These are phyloP conservation scores for Martiniozyma asiatica DNA, from an alignment of 1,139 yeast species.

Conservation along the genomic window DNA sequence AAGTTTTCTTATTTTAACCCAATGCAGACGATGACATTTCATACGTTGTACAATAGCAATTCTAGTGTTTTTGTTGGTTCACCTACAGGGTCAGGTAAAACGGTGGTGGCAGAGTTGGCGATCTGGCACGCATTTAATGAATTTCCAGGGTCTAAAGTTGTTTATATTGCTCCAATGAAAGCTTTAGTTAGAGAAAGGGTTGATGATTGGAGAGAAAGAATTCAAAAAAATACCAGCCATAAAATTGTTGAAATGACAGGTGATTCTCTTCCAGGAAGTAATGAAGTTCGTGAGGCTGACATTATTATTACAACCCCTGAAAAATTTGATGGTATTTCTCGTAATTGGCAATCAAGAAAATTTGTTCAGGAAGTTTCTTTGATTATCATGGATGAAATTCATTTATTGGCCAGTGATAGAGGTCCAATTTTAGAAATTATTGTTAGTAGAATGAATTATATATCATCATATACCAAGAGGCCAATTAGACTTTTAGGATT, in stretches of 20 bases:
- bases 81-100: constrained; percentile 98
- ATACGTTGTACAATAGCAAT: constrained; percentile 68
- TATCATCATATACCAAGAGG: constrained; percentile 60
- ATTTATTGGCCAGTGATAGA: constrained; percentile 90
- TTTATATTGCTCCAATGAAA: constrained; percentile 98
- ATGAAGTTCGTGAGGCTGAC: constrained; percentile 78
- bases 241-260: constrained; percentile 90
- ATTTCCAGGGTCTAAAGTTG: constrained; percentile 72
- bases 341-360: constrained; percentile 93
- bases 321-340: constrained; percentile 96
- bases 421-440: constrained; percentile 98
- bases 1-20: constrained; percentile 88
- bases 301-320: constrained; percentile 95
- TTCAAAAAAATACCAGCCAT: constrained; percentile 46
- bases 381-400: constrained; percentile 97
- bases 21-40: constrained; percentile 97
- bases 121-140: constrained; percentile 90
- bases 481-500: constrained; percentile 81
- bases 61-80: constrained; percentile 88
- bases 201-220: constrained; percentile 78
- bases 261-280: constrained; percentile 85
- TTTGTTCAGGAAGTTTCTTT: constrained; percentile 86
- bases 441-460: constrained; percentile 95
- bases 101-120: constrained; percentile 93
- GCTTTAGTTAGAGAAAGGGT: constrained; percentile 95